Evolutionary conservation across 345 rosid genomes (phyloP).

Genomic region (Eucalyptus microcorys): DNA sequence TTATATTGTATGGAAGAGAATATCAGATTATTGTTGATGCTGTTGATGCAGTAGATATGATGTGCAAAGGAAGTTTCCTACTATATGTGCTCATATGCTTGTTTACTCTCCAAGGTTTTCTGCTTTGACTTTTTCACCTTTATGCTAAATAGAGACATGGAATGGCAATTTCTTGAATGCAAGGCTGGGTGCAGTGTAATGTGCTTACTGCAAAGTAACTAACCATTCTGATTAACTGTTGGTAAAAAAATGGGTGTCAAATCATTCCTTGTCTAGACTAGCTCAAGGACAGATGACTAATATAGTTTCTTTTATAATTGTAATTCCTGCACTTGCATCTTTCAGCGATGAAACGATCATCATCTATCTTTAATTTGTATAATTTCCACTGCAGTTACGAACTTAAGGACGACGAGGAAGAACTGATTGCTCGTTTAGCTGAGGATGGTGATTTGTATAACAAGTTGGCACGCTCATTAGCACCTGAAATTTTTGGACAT

Average conservation of each 20-base stretch:
- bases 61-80: not conserved
- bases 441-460: constrained; percentile 97
- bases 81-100: not conserved
- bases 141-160: not conserved
- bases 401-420: constrained; percentile 78
- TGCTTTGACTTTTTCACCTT: not conserved
- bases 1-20: not conserved
- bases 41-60: not conserved
- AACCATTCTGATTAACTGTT: not conserved
- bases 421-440: constrained; percentile 72
- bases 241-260: not conserved
- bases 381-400: constrained; percentile 53
- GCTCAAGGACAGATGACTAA: not conserved
- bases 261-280: not conserved
- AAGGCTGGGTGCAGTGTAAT: not conserved
- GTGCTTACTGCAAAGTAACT: not conserved
- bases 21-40: not conserved
- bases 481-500: constrained; percentile 99
- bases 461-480: constrained; percentile 80
- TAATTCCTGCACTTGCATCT: not conserved
- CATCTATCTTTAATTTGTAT: not conserved
- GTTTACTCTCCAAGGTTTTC: not conserved
- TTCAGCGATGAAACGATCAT: not conserved
- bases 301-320: not conserved
- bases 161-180: not conserved